Percentiles rank a stretch among this genome's conserved stretches.
phyloP scores from a whole-genome alignment of 257 asterid species.

The Rauvolfia tetraphylla region DNA sequence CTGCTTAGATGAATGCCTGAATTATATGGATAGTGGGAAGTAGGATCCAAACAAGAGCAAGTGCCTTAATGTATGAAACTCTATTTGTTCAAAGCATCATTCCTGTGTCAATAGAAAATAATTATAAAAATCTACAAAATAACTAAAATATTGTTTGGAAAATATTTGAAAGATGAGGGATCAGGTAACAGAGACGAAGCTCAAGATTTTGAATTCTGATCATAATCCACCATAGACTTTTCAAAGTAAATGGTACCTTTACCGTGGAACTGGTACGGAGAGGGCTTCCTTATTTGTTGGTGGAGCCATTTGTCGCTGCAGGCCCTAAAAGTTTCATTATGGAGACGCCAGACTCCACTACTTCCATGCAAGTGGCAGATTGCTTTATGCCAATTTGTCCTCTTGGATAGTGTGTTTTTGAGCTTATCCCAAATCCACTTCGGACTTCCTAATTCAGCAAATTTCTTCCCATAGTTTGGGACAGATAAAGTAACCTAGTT shows the following conservation, averaged over 20 bases:
- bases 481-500: too few relatives aligned
- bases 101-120: background rate
- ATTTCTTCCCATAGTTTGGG: too few relatives aligned
- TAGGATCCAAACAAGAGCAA: background rate
- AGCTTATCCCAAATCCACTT: background rate
- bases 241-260: background rate
- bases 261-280: background rate
- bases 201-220: background rate
- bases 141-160: background rate
- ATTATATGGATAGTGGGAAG: background rate
- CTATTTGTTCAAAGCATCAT: background rate
- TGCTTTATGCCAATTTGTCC: background rate
- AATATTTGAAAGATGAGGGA: background rate
- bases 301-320: background rate
- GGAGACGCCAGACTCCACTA: background rate
- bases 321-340: background rate
- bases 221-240: background rate
- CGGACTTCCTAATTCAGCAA: background rate
- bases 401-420: background rate
- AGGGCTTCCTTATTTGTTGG: background rate
- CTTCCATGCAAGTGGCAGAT: background rate
- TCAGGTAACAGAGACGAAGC: background rate
- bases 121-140: background rate
- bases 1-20: too few relatives aligned
- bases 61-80: background rate